Base-by-base conservation (phyloP, 768 basidiomycete species). In the Amanita rubescens region DNA sequence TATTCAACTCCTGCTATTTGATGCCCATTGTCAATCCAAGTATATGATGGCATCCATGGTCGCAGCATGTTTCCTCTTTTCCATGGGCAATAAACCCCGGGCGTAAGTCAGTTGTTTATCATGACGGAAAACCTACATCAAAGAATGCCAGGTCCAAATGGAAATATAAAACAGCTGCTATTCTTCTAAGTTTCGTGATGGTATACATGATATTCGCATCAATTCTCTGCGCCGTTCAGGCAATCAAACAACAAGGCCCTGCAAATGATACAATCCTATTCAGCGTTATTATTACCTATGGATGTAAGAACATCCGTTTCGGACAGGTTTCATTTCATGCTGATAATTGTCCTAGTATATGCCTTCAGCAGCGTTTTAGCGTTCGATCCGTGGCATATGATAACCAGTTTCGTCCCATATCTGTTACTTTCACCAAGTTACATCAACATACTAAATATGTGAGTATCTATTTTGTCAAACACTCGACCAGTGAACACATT, bases 371-470 rank as follows among this genome's bases (percentile, higher is more conserved):
- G 87, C 56, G 58, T 96, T 35, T 71, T 97, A 37, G 90, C 92
- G 0, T 80, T 94, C 54, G 96, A 99, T 67, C 94, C 96, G 3
- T 94, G 92, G 91, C 95, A 98, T 69, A 83, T 98, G 73, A 45
- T 96, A 58, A 97, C 94, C 8, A 93, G 90, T 61, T 93, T 94
- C 63, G 60, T 85, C 12, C 92, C 90, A 47, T 99, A 96, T 63
- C 69, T 97, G 63, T 71, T 97, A 17, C 78, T 96, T 51, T 89
- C 85, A 2, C 91, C 94, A 24, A 83, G 81, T 25, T 89, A 87
- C 59, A 78, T 90, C 63, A 87, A 86, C 63, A 75, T 89, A 55
- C 68, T 90, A 51, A 85, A 82, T 66, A 83, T 93, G 85, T 90
- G 53, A 62, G 86, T 65, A 33, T 39, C 22, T 32, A 34, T 48